Evolutionary conservation across 176 grass and related monocot genomes (phyloP).

Genomic region (Oryza nivara): DNA sequence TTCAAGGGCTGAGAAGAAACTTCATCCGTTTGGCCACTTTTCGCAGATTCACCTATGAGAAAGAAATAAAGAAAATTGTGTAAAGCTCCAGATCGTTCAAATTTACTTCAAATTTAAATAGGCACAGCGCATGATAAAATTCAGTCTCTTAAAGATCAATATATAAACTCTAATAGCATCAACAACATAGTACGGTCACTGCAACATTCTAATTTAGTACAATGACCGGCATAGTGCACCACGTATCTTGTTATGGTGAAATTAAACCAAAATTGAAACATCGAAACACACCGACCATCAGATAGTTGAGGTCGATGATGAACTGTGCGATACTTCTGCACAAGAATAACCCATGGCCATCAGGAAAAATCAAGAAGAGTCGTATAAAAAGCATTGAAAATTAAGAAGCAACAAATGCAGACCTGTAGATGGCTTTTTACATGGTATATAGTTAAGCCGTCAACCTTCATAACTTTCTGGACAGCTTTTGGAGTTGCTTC

Average conservation of each 20-base stretch:
- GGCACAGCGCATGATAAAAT: neutral
- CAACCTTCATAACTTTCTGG: constrained; percentile 84
- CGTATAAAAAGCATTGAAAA: neutral
- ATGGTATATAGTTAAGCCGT: constrained; percentile 89
- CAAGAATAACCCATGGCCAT: neutral
- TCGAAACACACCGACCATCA: constrained; percentile 36
- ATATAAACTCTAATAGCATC: neutral
- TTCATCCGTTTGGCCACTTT: constrained; percentile 25
- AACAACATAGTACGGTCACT: neutral
- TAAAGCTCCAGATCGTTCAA: neutral
- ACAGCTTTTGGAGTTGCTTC: constrained; percentile 91
- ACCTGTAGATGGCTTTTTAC: constrained; percentile 94
- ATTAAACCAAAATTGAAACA: constrained; percentile 18
- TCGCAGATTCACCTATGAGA: constrained; percentile 12
- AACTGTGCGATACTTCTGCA: constrained; percentile 77
- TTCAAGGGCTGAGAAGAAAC: constrained; percentile 6
- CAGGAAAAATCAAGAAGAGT: constrained; percentile 33
- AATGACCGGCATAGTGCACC: neutral
- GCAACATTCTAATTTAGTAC: neutral
- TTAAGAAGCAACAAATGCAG: neutral
- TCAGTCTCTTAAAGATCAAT: neutral
- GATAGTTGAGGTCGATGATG: constrained; percentile 53
- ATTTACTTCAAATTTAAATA: neutral
- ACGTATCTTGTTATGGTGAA: neutral
- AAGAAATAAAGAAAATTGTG: neutral